phyloP scores from a whole-genome alignment of 495 filamentous ascomycete species.

The Penicillium coprophilum region DNA sequence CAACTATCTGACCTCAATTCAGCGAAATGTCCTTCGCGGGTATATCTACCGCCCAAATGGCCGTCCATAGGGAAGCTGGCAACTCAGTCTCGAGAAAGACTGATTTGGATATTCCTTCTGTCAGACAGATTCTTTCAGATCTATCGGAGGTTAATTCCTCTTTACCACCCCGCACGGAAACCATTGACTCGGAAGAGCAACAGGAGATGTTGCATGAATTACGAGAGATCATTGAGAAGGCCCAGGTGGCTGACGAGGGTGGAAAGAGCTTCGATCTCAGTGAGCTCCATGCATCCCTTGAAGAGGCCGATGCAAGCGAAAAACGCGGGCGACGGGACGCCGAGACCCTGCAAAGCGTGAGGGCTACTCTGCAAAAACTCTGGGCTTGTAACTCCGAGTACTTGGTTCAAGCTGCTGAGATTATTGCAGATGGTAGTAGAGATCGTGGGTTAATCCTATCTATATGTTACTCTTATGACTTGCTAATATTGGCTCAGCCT shows the following conservation, averaged over 20 bases:
- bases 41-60: slow-evolving; percentile 17
- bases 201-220: slow-evolving; percentile 32
- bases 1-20: neutral
- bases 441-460: slow-evolving; percentile 53
- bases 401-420: slow-evolving; percentile 54
- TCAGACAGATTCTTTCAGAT: slow-evolving; percentile 28
- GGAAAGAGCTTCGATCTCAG: slow-evolving; percentile 23
- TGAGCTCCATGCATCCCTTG: slow-evolving; percentile 30
- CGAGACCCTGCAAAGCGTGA: slow-evolving; percentile 27
- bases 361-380: slow-evolving; percentile 32
- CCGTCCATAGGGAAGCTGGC: slow-evolving; percentile 12
- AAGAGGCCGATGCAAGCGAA: slow-evolving; percentile 27
- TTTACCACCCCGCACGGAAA: slow-evolving; percentile 17
- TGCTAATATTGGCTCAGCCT: slow-evolving; percentile 41
- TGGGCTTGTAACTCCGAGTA: slow-evolving; percentile 41
- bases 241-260: slow-evolving; percentile 17
- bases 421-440: slow-evolving; percentile 65
- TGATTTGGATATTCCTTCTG: slow-evolving; percentile 28
- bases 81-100: neutral
- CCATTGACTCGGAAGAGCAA: slow-evolving; percentile 23
- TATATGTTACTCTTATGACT: slow-evolving; percentile 1
- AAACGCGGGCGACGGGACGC: slow-evolving; percentile 22
- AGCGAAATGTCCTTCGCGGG: slow-evolving; percentile 20
- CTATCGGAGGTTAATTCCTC: slow-evolving; percentile 20
- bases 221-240: slow-evolving; percentile 25